Evolutionary conservation across 202 grass and related monocot genomes (phyloP), one percentile per base, ranked within the genome.

Genomic region (Brachypodium distachyon): DNA sequence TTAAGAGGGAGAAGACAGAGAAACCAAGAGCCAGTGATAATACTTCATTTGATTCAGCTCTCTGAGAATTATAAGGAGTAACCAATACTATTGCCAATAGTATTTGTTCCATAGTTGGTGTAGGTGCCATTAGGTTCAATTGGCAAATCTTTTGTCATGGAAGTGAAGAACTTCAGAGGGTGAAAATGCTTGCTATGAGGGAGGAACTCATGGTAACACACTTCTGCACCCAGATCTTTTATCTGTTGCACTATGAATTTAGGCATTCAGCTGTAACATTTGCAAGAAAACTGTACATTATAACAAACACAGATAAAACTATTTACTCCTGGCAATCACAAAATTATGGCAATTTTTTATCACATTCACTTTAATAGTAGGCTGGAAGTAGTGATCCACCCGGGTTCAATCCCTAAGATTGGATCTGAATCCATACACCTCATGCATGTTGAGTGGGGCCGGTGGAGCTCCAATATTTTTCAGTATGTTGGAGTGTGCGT

Each of bases 1-100:
- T 95, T 51, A 98, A 72, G 53, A 98, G 91, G 46, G 91, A 94
- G 80, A 98, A 95, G 44, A 94, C 70, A 77, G 91, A 94, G 85
- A 98, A 98, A 65, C 89, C 95, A 80, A 98, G 80, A 23, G 89
- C 87, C 11, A 98, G 70, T 4, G 95, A 94, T 81, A 91, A 76
- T 74, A 86, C 53, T 73, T 93, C 91, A 88, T 84, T 91, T 42
- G 76, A 59, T 68, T 81, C 43, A 72, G 82, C 68, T 40, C 82
- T 78, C 59, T 84, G 82, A 76, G 83, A 89, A 88, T 95, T 90
- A 70, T 94, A 98, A 79, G 95, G 95, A 84, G 86, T 92, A 68
- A 98, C 91, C 39, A 98, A 67, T 18, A 98, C 95, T 81, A 98
- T 92, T 77, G 23, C 95, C 95, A 39, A 95, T 31, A 74, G 87